Percentiles rank a stretch among this genome's conserved stretches.
These are phyloP conservation scores for Stagonosporopsis vannaccii DNA, from an alignment of 2,329 filamentous ascomycete species.

Conservation along the genomic window DNA sequence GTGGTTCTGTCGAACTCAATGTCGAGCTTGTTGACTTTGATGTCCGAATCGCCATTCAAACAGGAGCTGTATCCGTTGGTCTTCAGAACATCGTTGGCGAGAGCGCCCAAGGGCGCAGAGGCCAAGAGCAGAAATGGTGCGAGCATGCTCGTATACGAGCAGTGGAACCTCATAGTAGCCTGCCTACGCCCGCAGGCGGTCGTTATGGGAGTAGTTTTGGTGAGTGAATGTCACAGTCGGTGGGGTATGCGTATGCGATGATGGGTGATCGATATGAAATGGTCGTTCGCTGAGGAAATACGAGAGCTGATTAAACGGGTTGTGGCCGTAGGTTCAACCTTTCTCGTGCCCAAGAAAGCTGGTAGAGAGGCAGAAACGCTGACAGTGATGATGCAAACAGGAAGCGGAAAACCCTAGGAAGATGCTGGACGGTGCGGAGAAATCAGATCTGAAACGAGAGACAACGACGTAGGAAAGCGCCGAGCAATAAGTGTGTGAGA, in stretches of 20 bases:
- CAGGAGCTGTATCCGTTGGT: constrained; percentile 85
- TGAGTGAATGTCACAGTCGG: constrained; percentile 1
- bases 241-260: constrained; percentile 7
- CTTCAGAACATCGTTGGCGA: constrained; percentile 75
- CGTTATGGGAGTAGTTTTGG: constrained; percentile 8
- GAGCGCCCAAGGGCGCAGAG: constrained; percentile 55
- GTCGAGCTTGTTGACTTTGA: constrained; percentile 76
- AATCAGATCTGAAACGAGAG: constrained; percentile 45
- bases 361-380: constrained; percentile 20
- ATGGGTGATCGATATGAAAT: constrained; percentile 21
- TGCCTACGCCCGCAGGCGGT: constrained; percentile 43
- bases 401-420: constrained; percentile 12
- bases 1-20: constrained; percentile 80
- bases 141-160: constrained; percentile 48
- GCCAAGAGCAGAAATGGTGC: constrained; percentile 49
- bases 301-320: constrained; percentile 37
- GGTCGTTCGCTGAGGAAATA: constrained; percentile 20
- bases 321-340: constrained; percentile 48
- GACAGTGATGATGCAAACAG: constrained; percentile 23
- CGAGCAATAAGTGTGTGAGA: constrained; percentile 24
- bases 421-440: constrained; percentile 22
- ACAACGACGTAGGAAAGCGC: constrained; percentile 35
- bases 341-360: constrained; percentile 34
- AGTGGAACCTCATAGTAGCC: constrained; percentile 43
- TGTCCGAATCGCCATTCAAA: constrained; percentile 59